A percentile compares a stretch with the other conserved stretches of the same genome.
Conservation (phyloP, 2,329 filamentous ascomycete genomes). For the Phyllosticta citribraziliensis region DNA sequence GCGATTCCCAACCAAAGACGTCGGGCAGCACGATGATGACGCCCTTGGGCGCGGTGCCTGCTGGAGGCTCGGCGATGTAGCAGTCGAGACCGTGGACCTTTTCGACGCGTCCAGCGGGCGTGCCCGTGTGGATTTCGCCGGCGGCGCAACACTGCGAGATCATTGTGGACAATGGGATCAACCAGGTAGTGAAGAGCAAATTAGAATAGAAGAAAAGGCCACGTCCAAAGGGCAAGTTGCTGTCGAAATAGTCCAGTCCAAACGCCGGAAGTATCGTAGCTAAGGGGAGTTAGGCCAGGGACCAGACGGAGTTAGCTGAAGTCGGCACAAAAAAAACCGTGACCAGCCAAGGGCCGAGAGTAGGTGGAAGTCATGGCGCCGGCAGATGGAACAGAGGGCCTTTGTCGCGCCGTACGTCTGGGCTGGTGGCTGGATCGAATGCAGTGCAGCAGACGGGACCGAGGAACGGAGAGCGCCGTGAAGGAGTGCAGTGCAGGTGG, state of each 20-base stretch:
- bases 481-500: not conserved
- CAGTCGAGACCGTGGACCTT: constrained; percentile 28
- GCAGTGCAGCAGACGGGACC: not conserved
- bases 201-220: not conserved
- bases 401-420: not conserved
- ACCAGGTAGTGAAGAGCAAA: not conserved
- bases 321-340: too few relatives aligned
- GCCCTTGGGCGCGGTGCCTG: constrained; percentile 20
- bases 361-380: not conserved
- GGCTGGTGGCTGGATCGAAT: not conserved
- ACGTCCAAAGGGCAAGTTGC: not conserved
- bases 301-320: not conserved
- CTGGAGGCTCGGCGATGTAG: constrained; percentile 26
- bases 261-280: not conserved
- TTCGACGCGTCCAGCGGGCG: constrained; percentile 22
- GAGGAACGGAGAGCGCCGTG: not conserved
- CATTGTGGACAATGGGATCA: not conserved
- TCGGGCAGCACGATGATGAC: constrained; percentile 30
- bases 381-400: not conserved
- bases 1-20: constrained; percentile 27
- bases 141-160: constrained; percentile 23
- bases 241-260: not conserved
- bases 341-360: not conserved
- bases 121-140: constrained; percentile 28
- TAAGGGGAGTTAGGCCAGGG: not conserved